phyloP scores from a whole-genome alignment of 2,329 filamentous ascomycete genomes.

The Fusarium tupiense region DNA sequence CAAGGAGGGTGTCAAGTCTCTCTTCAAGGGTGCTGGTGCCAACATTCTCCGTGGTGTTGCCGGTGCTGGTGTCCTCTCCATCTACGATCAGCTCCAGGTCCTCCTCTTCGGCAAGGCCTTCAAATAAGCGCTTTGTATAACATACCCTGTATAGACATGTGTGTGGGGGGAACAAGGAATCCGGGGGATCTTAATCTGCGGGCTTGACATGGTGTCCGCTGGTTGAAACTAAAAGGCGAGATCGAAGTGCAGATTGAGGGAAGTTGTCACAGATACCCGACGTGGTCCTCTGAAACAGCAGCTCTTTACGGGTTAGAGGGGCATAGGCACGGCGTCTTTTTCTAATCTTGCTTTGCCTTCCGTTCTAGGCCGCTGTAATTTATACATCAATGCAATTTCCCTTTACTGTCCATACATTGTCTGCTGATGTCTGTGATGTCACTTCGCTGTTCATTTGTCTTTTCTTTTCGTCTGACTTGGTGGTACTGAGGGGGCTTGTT shows the following conservation, averaged over 20 bases:
- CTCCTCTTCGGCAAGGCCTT: constrained; percentile 99
- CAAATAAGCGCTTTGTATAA: constrained; percentile 67
- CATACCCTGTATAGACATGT: constrained; percentile 55
- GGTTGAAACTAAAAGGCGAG: constrained; percentile 59
- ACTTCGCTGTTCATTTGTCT: neutral
- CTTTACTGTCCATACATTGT: constrained; percentile 43
- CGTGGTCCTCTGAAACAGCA: constrained; percentile 53
- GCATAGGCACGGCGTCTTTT: constrained; percentile 60
- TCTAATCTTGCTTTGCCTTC: constrained; percentile 56
- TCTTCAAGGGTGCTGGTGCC: constrained; percentile 99
- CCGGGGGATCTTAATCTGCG: constrained; percentile 44
- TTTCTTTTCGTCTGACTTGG: neutral
- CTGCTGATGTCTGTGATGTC: neutral
- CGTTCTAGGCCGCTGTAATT: constrained; percentile 69
- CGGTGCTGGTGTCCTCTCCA: constrained; percentile 99
- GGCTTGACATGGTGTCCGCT: constrained; percentile 51
- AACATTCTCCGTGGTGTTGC: constrained; percentile 99
- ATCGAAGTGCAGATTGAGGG: constrained; percentile 56
- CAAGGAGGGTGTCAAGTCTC: constrained; percentile 97
- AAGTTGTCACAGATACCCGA: constrained; percentile 53
- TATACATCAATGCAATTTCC: constrained; percentile 69
- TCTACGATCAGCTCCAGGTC: constrained; percentile 99
- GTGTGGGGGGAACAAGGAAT: constrained; percentile 44
- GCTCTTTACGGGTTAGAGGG: constrained; percentile 59
- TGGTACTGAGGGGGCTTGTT: neutral